Base-by-base conservation (phyloP, 2,329 filamentous ascomycete genomes). In the Pezicula radicicola region DNA sequence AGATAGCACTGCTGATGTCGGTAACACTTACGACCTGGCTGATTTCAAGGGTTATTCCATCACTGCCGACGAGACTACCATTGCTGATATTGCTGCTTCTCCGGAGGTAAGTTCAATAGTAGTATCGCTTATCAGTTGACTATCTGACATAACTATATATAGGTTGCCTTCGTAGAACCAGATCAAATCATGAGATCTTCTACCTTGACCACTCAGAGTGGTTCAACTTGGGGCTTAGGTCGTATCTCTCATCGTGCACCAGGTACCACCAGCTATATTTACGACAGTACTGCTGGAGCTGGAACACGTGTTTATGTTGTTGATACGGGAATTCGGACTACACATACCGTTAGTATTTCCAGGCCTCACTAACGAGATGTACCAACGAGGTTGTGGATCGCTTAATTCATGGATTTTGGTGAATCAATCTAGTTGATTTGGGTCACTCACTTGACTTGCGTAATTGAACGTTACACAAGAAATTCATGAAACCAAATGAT, bases 301-400 rank as follows among this genome's bases (percentile, higher is more conserved):
- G 62, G 66, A 13, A 58, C 58, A 15, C 63, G 54, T 35, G 57
- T 49, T 25, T 68, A 68, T 39, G 52, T 67, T 30, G 50, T 67
- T 37, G 65, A 67, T 46, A 68, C 63, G 39, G 61, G 62, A 10
- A 52, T 64, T 36, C 47, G 60, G 35, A 50, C 56, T 7, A 52
- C 40, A 15, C 50, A 52, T 35, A 21, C 18, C 35, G 55, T 45
- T 6, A 45, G 43, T 27, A 25, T 25, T 25, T 25, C 25, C 25
- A 25, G 6, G 6, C 25, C 25, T 6, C 25, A 25, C 19, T 25
- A 5, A 25, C 25, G 25, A 25, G 4, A 5, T 25, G 25, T 25
- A 25, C 6, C 25, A 25, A 25, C 4, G 25, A 25, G 25, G 25
- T 7, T 25, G 25, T 25, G 25, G 25, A 25, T 25, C 25, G 6